Evolutionary conservation across 2,329 filamentous ascomycete species (phyloP), one percentile per base, ranked within the genome.

Genomic region (Trichoderma atroviride): DNA sequence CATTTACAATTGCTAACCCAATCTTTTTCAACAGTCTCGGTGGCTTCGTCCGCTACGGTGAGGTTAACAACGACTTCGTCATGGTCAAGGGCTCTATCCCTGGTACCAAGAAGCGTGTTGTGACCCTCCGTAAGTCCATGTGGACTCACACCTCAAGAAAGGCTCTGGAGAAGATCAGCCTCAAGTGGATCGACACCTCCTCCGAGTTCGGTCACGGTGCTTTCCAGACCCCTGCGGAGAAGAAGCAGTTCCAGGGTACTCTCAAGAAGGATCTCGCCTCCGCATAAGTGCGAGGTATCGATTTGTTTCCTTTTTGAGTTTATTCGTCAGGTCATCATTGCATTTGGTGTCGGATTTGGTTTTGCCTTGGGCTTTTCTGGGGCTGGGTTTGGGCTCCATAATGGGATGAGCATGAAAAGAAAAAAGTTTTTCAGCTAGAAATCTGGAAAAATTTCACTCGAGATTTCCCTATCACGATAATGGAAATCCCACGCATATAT

Each of bases 161-260:
- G 84, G 93, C 96, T 69, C 89, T 97, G 81, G 96, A 99, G 92
- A 98, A 99, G 93, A 92, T 98, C 83, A 93, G 95, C 81, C 92
- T 99, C 88, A 99, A 99, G 88, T 99, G 96, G 96, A 99, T 99
- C 92, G 96, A 99, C 81, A 99, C 96, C 79, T 97, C 94, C 73
- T 97, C 94, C 87, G 97, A 99, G 89, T 99, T 99, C 85, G 96
- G 96, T 85, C 96, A 99, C 88, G 96, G 96, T 90, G 95, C 94
- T 80, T 99, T 97, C 93, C 96, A 99, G 89, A 99, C 96, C 74
- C 87, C 91, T 76, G 92, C 92, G 81, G 96, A 99, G 92, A 99
- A 99, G 94, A 93, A 92, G 87, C 90, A 93, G 83, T 96, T 93
- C 89, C 84, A 97, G 86, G 96, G 96, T 87, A 96, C 94, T 71